Percentiles rank a stretch among this genome's conserved stretches.
These are phyloP conservation scores for Backusella australiensis DNA, from an alignment of 192 early-diverging fungal species.

Conservation along the genomic window DNA sequence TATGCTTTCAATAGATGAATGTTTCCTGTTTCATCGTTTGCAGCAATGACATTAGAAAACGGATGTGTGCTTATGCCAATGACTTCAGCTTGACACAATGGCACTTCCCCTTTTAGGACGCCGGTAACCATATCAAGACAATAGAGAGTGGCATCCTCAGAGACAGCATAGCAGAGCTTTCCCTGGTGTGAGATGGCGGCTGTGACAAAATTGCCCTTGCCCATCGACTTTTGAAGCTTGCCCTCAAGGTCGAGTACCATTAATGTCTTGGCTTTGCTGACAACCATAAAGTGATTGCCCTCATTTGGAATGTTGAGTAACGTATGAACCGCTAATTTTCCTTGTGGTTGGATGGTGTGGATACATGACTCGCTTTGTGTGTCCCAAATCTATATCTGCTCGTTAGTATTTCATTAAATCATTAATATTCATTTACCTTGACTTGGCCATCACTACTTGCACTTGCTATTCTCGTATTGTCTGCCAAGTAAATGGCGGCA, in stretches of 20 bases:
- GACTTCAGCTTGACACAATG: slow-evolving; percentile 62
- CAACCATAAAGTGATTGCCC: slow-evolving; percentile 67
- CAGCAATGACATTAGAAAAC: slow-evolving; percentile 74
- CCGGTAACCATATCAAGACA: slow-evolving; percentile 68
- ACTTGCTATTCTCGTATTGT: slow-evolving; percentile 69
- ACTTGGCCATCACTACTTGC: slow-evolving; percentile 84
- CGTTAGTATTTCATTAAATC: neutral
- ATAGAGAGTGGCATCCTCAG: slow-evolving; percentile 66
- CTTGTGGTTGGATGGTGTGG: slow-evolving; percentile 43
- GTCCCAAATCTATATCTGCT: slow-evolving; percentile 78
- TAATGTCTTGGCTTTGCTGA: slow-evolving; percentile 68
- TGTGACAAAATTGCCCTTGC: slow-evolving; percentile 53
- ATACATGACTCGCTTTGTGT: slow-evolving; percentile 60
- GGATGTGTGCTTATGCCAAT: slow-evolving; percentile 80
- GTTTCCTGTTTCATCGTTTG: slow-evolving; percentile 62
- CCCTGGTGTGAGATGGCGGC: slow-evolving; percentile 70
- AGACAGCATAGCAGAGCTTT: slow-evolving; percentile 75
- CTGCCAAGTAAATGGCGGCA: slow-evolving; percentile 66
- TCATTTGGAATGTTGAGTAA: slow-evolving; percentile 62
- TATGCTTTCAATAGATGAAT: slow-evolving; percentile 58
- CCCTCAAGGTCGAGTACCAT: slow-evolving; percentile 68
- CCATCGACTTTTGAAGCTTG: slow-evolving; percentile 45
- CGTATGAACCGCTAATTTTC: slow-evolving; percentile 51
- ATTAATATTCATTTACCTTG: slow-evolving; percentile 50
- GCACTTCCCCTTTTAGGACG: slow-evolving; percentile 33